Evolutionary conservation across 2,329 filamentous ascomycete species (phyloP), one percentile per base, ranked within the genome.

Genomic region (Trichophyton benhamiae): DNA sequence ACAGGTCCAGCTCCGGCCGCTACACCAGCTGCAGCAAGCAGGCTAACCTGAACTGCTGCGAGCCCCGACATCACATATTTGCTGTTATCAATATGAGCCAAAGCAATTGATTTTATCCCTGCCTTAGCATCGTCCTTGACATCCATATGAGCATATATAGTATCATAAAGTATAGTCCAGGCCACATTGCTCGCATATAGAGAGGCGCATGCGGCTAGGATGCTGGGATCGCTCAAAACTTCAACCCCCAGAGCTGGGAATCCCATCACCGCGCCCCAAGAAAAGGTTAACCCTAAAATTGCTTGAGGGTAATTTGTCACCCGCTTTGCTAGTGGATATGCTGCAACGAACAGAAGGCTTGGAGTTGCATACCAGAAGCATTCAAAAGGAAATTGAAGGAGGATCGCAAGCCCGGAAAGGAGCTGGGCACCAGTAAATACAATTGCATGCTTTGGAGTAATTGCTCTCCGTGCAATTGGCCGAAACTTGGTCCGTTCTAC

Each of bases 1-100:
- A 83, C 67, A 1, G 83, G 83, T 0, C 83, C 82, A 20, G 82
- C 77, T 13, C 82, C 82, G 15, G 78, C 72, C 53, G 75, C 74
- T 57, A 74, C 68, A n/a, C 77, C 77, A 25, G 76, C 76, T 33
- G 71, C 70, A 41, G 73, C 74, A 46, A 79, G 72, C 8, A 79
- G 68, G n/a, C 70, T 68, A 17, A 78, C 72, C 61, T 79, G 77
- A 44, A 68, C 67, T 2, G 67, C 69, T 11, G 76, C 75, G 57
- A 78, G 67, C 25, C 72, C 74, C 33, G 71, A 73, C 15, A 79
- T 70, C 9, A 78, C 70, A 3, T 71, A 65, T 64, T 79, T 79
- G 33, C 76, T 76, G 64, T 77, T 76, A 62, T 77, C 72, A 66
- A 78, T 75, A 63, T 79, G 76, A 57, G 75, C 75, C 53, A 79